Conservation (phyloP, 148 eudicot genomes). For the Fallopia convolvulus region DNA sequence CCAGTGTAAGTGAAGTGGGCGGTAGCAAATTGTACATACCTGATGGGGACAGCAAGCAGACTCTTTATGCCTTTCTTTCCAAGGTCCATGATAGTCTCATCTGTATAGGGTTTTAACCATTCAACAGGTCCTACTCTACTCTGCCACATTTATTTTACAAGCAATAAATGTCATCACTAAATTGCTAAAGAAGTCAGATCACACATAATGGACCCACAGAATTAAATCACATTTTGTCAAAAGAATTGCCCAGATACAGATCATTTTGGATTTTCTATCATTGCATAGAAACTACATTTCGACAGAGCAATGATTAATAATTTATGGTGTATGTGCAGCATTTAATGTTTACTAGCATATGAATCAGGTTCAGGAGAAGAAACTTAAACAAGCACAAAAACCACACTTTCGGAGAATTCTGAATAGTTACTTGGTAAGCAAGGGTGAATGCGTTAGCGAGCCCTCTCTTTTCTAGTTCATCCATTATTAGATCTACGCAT, state of each 20-base stretch:
- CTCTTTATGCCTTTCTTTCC: conserved; percentile 87
- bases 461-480: conserved; percentile 70
- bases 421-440: conserved; percentile 74
- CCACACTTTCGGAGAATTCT: background rate
- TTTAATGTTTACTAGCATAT: no score
- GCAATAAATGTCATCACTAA: background rate
- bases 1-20: no score
- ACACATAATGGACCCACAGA: background rate
- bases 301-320: no score
- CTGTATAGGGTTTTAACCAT: conserved; percentile 97
- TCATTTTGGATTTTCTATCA: background rate
- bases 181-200: background rate
- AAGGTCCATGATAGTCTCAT: conserved; percentile 80
- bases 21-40: conserved; percentile 29
- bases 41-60: conserved; percentile 91
- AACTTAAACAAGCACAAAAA: background rate
- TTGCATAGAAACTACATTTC: background rate
- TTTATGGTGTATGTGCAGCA: no score
- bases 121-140: conserved; percentile 99
- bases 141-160: conserved; percentile 26
- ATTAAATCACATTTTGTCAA: background rate
- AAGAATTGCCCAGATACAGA: background rate
- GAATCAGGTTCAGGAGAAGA: background rate
- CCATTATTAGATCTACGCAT: conserved; percentile 95
- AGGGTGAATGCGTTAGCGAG: conserved; percentile 67